A percentile compares a stretch with the other conserved stretches of the same genome.
These are phyloP conservation scores for Gastrodia elata DNA, from an alignment of 106 monocot species.

Conservation along the genomic window DNA sequence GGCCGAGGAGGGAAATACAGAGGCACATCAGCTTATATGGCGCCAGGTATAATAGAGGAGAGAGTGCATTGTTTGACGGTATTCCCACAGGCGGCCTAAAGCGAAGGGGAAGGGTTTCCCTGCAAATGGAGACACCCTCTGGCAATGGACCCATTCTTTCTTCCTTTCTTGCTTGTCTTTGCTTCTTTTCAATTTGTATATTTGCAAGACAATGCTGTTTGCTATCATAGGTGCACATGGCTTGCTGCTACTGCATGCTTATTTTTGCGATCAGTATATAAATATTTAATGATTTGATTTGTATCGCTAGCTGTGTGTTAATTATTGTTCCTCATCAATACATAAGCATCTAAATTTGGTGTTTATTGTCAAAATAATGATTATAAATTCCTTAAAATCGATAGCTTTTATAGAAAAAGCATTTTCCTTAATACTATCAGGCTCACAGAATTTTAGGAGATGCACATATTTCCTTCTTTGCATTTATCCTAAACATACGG, in stretches of 20 bases:
- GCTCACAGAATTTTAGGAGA: too few species aligned
- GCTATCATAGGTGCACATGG: background rate
- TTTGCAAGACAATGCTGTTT: background rate
- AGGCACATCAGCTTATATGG: background rate
- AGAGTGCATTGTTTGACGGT: background rate
- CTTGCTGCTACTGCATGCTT: background rate
- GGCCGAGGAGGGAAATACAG: slow-evolving; percentile 1
- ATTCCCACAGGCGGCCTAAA: background rate
- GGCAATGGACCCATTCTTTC: slow-evolving; percentile 2
- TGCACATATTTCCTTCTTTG: too few species aligned
- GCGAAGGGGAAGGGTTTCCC: background rate
- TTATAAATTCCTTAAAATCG: too few species aligned
- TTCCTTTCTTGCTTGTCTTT: background rate
- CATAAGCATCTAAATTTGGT: too few species aligned
- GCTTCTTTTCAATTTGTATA: background rate
- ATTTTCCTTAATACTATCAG: too few species aligned
- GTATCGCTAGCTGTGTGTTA: too few species aligned
- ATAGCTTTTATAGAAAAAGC: too few species aligned
- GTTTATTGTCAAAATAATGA: too few species aligned
- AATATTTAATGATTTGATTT: too few species aligned
- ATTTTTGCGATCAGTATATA: too few species aligned
- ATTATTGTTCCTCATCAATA: too few species aligned
- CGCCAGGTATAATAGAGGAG: background rate
- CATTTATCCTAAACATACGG: too few species aligned
- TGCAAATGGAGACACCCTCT: background rate